These are phyloP conservation scores for Solanum hybrid DNA, from an alignment of 305 asterid genomes.

Conservation along the genomic window DNA sequence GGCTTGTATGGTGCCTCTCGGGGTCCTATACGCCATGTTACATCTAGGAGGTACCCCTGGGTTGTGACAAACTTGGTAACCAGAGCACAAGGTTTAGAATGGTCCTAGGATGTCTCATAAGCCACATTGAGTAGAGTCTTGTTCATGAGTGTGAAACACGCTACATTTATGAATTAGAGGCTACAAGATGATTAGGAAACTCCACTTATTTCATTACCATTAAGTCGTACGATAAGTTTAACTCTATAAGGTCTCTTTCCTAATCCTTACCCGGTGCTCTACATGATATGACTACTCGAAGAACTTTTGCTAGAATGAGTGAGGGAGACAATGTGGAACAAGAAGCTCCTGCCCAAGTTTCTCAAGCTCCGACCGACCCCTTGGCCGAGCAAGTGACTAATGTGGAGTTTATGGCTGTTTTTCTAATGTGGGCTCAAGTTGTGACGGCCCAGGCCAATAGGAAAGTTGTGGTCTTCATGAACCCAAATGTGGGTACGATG, in stretches of 20 bases:
- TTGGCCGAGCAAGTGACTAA: neutral
- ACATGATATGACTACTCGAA: neutral
- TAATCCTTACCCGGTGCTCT: neutral
- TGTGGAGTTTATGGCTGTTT: neutral
- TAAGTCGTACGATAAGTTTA: neutral
- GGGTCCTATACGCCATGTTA: neutral
- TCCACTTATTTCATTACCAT: neutral
- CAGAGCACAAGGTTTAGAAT: neutral
- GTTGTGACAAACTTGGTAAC: neutral
- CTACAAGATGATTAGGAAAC: neutral
- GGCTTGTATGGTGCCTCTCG: neutral
- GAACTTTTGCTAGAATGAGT: neutral
- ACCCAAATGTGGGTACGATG: neutral
- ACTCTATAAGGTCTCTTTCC: neutral
- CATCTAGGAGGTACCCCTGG: neutral
- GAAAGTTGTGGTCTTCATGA: neutral
- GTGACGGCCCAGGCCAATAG: neutral
- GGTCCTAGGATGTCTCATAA: neutral
- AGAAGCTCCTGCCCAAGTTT: neutral
- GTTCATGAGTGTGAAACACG: neutral
- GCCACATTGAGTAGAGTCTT: neutral
- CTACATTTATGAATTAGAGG: neutral
- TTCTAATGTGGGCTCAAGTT: neutral
- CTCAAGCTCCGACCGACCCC: neutral
- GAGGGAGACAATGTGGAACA: neutral